Evolutionary conservation across 306 rosid species (phyloP), one percentile per base, ranked within the genome.

Genomic region (Cucumis hystrix): DNA sequence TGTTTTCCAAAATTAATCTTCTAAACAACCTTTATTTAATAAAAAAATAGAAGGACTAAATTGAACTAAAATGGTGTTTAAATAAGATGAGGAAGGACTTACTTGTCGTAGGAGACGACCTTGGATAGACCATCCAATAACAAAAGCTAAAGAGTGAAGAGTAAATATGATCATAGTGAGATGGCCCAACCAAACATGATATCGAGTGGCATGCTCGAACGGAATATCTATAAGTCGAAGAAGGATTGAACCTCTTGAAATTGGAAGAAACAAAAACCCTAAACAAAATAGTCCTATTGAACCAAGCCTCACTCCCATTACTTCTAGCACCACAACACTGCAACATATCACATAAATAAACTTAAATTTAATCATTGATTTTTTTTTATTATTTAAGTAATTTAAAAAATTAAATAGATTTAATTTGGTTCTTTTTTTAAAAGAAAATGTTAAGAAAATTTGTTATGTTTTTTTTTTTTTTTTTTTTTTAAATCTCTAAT

Each of bases 161-260:
- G 96, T 90, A 76, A 94, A 94, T 47, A 94, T 35, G 78, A 79
- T 80, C 98, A 94, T 94, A n/a, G 97, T 92, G 59, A 94, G 95
- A 83, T 94, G 98, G 78, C 98, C 98, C 74, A 92, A 84, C 98
- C 98, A 94, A 6, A 94, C 97, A 82, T 94, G 98, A 80, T 94
- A 94, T 78, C 58, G 88, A 30, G 97, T 79, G 45, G 98, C 98
- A 37, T 92, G 97, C 84, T 94, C 98, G 18, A 92, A 90, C 13
- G 98, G 98, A 81, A 94, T 89, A 77, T 90, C 90, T 78, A 87
- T 83, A 7, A 85, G 81, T 60, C 93, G 93, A 57, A 94, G 93
- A 87, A 94, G 97, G 84, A 88, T 89, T 23, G 98, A 94, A 83
- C 98, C 98, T 82, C 98, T 85, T 49, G 98, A 78, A 58, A 94